A percentile compares a stretch with the other conserved stretches of the same genome.
phyloP scores from a whole-genome alignment of 73 alveolate genomes.

The Paramecium biaurelia region DNA sequence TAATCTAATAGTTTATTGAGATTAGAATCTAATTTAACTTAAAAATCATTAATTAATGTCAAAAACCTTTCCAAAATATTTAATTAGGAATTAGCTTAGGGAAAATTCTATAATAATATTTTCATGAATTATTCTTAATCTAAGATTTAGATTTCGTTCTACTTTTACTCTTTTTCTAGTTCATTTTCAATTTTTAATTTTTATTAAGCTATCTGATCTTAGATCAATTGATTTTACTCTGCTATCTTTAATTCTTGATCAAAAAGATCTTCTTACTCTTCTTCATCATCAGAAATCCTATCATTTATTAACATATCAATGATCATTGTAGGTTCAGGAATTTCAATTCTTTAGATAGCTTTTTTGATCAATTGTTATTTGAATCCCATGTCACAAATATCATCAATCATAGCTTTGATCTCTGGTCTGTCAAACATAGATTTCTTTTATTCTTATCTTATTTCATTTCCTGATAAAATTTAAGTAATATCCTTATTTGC shows the following conservation, averaged over 20 bases:
- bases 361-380: background rate
- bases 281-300: constrained; percentile 40
- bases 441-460: background rate
- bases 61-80: background rate
- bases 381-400: background rate
- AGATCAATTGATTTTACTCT: background rate
- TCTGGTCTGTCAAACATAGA: constrained; percentile 26
- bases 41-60: background rate
- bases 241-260: background rate
- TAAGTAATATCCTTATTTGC: background rate
- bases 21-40: background rate
- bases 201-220: background rate
- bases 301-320: constrained; percentile 30
- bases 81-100: background rate
- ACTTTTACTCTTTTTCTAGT: background rate
- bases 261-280: background rate
- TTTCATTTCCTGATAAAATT: background rate
- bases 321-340: constrained; percentile 42
- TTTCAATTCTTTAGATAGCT: constrained; percentile 1
- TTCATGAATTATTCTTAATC: background rate
- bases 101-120: background rate
- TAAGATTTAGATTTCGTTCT: background rate
- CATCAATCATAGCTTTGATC: background rate
- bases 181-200: background rate
- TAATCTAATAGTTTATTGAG: background rate